Base-by-base conservation (phyloP, 2,329 filamentous ascomycete species). In the Massarina eburnea region DNA sequence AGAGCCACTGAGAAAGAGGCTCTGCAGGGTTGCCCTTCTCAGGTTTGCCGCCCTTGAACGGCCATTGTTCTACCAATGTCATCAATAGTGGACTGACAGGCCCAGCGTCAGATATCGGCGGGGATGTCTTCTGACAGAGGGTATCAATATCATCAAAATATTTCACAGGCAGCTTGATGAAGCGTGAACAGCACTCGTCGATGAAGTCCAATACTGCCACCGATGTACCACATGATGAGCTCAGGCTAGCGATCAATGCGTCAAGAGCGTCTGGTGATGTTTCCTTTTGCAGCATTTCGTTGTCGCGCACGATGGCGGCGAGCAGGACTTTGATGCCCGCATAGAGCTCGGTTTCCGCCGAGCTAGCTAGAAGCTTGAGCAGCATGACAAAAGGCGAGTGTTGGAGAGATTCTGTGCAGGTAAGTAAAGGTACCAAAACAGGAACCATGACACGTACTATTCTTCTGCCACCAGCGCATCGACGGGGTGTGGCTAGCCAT, bases 401-500 rank as follows among this genome's bases (percentile, higher is more conserved):
- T 18, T 65, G 65, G n/a, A 87, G 74, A 1, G 78, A 78, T 53
- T 86, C 81, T 47, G 75, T 18, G 29, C 26, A 9, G 19, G 37
- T 63, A 46, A 59, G 50, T 34, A 18, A 35, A 21, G 36, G 4
- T 20, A 15, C 12, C 14, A n/a, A 9, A 10, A 22, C 17, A 19
- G n/a, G n/a, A 19, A 3, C 20, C 4, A 37, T 18, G 14, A 18
- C 18, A 53, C 68, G 56, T 65, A 73, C 78, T 80, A 49, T 79
- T 76, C 61, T 88, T 91, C 51, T 87, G 80, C 74, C 94, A 96
- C 92, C 92, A 97, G 51, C 87, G 84, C 84, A 96, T 94, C 5
- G 85, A 85, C 0, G 88, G 84, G 3, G 91, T 95, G 58, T 85
- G 83, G 51, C 84, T 82, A 3, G 91, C 90, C 64, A 96, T 88